Base-by-base conservation (phyloP, 257 asterid species). In the Salvia miltiorrhiza region DNA sequence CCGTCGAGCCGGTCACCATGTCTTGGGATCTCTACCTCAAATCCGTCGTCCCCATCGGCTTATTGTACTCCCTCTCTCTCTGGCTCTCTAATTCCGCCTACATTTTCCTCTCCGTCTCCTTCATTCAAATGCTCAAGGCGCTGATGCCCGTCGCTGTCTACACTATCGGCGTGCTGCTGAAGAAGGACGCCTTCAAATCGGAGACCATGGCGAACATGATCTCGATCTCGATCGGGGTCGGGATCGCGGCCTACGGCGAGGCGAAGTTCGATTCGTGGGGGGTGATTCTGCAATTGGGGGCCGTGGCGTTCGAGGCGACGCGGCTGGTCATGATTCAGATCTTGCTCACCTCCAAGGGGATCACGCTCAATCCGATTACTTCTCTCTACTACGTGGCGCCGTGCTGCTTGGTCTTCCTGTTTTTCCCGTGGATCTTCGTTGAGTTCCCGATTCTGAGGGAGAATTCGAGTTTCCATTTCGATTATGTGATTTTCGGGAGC, bases 81-180 rank as follows among this genome's bases (percentile, higher is more conserved):
- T 87, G 89, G 90, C 78, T 87, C 2, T 85, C 95, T 0, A 87
- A 87, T 68, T 87, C 95, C 23, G 95, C 95, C 16, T 87, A 87
- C 56, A 87, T 87, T 11, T 87, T 83, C 62, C 75, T 87, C 39
- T 87, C 95, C 1, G 95, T 87, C 2, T 87, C 95, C 0, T 87
- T 87, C 32, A 87, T 87, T 8, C 95, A 87, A 52, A 87, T 87
- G 95, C 86, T 87, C 0, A 87, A 85, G 77, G 95, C 95, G 16
- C 77, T 85, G 8, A 87, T 87, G 95, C 95, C 95, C 0, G 89
- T 87, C 5, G 91, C 91, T 0, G 94, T 85, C 0, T 87, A 87
- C 72, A 79, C 89, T 0, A 74, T 87, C 50, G 86, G 91, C 1
- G 87, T 87, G 1, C 1, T 85, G 41, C 24, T 80, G 4, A 85